Conservation (phyloP, 345 rosid genomes). For the Lenwebbia sp. region DNA sequence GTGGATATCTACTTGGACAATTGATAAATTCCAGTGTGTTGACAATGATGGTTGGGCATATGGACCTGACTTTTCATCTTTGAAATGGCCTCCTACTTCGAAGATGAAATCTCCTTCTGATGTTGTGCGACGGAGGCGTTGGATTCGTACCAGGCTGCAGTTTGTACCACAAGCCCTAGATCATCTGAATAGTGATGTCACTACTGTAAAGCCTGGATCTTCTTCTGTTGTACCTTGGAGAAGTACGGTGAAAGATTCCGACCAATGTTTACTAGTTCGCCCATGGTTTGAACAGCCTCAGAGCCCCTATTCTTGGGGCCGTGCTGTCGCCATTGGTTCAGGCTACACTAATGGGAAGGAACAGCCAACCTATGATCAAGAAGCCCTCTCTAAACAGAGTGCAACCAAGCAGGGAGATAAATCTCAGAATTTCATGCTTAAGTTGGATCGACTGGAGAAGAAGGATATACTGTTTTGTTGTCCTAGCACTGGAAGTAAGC, state of each 20-base stretch:
- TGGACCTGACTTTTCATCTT: slow-evolving; percentile 39
- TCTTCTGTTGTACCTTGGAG: slow-evolving; percentile 81
- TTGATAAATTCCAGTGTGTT: slow-evolving; percentile 40
- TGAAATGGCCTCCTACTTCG: slow-evolving; percentile 46
- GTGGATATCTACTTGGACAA: slow-evolving; percentile 52
- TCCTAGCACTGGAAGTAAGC: slow-evolving; percentile 46
- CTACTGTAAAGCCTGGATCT: slow-evolving; percentile 53
- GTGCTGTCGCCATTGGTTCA: slow-evolving; percentile 41
- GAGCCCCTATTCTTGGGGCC: slow-evolving; percentile 65
- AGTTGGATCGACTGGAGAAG: slow-evolving; percentile 76
- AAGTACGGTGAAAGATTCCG: slow-evolving; percentile 55
- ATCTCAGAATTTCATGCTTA: slow-evolving; percentile 34
- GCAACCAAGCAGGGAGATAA: slow-evolving; percentile 51
- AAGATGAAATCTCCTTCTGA: slow-evolving; percentile 26
- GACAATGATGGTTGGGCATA: slow-evolving; percentile 59
- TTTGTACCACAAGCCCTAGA: slow-evolving; percentile 7
- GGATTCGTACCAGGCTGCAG: slow-evolving; percentile 44
- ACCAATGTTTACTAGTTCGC: slow-evolving; percentile 61
- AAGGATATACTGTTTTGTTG: slow-evolving; percentile 79
- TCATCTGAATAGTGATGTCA: slow-evolving; percentile 4
- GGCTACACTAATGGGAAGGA: slow-evolving; percentile 52
- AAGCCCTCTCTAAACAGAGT: slow-evolving; percentile 47
- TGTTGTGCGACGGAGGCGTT: slow-evolving; percentile 45
- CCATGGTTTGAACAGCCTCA: slow-evolving; percentile 44
- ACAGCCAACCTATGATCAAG: slow-evolving; percentile 63